Percentiles rank a stretch among this genome's conserved stretches.
phyloP scores from a whole-genome alignment of 257 asterid genomes.

The Ligustrum vulgare region DNA sequence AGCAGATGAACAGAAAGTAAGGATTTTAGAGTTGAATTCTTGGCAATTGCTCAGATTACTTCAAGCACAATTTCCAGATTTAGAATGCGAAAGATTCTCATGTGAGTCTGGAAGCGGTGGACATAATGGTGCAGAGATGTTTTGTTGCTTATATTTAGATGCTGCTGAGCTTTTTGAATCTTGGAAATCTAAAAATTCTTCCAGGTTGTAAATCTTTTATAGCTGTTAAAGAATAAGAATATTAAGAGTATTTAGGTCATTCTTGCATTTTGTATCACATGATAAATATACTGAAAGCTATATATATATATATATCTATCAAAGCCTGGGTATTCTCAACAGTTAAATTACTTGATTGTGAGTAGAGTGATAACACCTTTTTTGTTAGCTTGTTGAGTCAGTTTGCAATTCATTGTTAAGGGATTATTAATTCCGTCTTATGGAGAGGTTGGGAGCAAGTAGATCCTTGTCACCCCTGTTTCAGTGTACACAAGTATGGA shows the following conservation, averaged over 20 bases:
- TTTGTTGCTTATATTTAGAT: conserved; percentile 67
- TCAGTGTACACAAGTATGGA: background rate
- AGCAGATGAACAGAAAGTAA: conserved; percentile 69
- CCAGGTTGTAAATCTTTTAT: conserved; percentile 40
- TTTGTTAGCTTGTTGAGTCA: background rate
- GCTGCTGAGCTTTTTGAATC: conserved; percentile 66
- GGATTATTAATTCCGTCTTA: background rate
- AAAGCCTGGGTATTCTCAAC: background rate
- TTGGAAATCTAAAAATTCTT: conserved; percentile 41
- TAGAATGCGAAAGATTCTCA: conserved; percentile 45
- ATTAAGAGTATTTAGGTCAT: background rate
- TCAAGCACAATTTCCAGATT: conserved; percentile 54
- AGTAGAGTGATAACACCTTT: background rate
- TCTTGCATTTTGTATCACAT: background rate
- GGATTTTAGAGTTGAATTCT: conserved; percentile 72
- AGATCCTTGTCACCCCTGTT: background rate
- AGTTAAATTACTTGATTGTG: background rate
- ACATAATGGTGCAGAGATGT: conserved; percentile 46
- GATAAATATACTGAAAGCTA: background rate
- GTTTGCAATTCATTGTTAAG: background rate
- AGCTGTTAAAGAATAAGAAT: background rate
- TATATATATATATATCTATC: background rate
- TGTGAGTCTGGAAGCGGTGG: conserved; percentile 41
- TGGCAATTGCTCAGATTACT: conserved; percentile 86
- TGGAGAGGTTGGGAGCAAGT: conserved; percentile 5